Evolutionary conservation across 106 monocot species (phyloP), one percentile per base, ranked within the genome.

Genomic region (Xerophyta viscosa): DNA sequence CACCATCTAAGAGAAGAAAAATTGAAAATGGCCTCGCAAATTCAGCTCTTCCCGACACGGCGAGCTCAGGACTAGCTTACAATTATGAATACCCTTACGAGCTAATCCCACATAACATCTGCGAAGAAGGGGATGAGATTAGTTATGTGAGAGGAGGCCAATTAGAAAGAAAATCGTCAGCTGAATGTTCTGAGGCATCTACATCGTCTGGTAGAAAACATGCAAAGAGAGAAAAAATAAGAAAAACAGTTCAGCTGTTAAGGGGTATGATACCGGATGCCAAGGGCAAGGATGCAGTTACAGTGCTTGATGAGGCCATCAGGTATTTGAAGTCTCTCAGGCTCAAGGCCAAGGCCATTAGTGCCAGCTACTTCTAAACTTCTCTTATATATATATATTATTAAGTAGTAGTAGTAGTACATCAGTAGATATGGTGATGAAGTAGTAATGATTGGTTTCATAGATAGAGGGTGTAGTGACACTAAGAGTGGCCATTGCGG

Each of bases 261-360:
- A 48, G 84, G 31, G 59, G 60, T 20, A 71, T 91, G 4, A 72
- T 91, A 24, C 90, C 90, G 3, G 77, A 71, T 0, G 81, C 61
- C 2, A 71, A 68, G 26, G 74, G 74, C 18, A 84, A 81, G 65
- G 84, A 78, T 29, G 66, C 84, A 0, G 46, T 62, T 17, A 51
- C 72, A 0, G 45, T 91, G 45, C 71, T 91, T 5, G 90, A 91
- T 25, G 84, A 81, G 31, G 90, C 90, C 26, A 84, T 91, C 15
- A 24, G 28, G 27, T 81, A 91, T 60, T 61, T 91, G 42, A 80
- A 65, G n/a, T 77, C 68, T 11, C 77, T 91, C 7, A 74, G 66
- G 67, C 50, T 76, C 19, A 76, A 76, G 27, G 65, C 69, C 20
- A 80, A 66, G 50, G 66, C 66, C 29, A 48, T 79, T 37, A 60